Base-by-base conservation (phyloP, 805 yeast genomes). In the Myxozyma mucilagina region DNA sequence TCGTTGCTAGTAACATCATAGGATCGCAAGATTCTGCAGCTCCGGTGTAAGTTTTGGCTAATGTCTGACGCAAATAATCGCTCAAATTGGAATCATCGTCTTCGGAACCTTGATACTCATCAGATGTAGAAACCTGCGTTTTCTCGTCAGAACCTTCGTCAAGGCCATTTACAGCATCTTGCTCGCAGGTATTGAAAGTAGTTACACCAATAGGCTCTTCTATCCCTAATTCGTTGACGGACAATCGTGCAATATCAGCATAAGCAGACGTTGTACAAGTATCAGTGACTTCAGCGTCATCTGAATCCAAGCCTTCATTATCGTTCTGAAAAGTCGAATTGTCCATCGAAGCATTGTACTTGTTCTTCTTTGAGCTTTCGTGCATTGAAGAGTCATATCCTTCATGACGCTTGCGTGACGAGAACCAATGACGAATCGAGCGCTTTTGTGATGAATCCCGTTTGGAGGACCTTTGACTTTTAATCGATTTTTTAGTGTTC, bases 1-100 rank as follows among this genome's bases (percentile, higher is more conserved):
- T 18, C 13, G 32, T 10, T 6, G 4, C 9, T 16, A 50, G 32
- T 20, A 50, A n/a, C 10, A 36, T 16, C 45, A 31, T 42, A 14
- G 56, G 49, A 53, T 43, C 48, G 32, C 49, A 53, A 1, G 36
- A 10, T 14, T 29, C 38, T 18, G 16, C n/a, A 8, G 56, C 56
- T 7, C 56, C 56, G 13, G 48, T 32, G 14, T 53, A 53, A 7
- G 56, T 14, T 32, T 53, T 53, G 7, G 49, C 9, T 13, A 53
- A 43, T 11, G 56, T 53, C 38, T 42, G 49, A 2, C 20, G 14
- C 14, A 53, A 34, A 32, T 53, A 41, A 4, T 42, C 48, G 18
- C 36, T 47, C 1, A 53, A n/a, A 3, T 7, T 16, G 1, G 56
- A 53, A 53, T 39, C 44, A 38, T 50, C 54, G 35, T 50, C 45